Evolutionary conservation across 139 green algal species (phyloP), one percentile per base, ranked within the genome.

Genomic region (Chlamydomonas incerta): DNA sequence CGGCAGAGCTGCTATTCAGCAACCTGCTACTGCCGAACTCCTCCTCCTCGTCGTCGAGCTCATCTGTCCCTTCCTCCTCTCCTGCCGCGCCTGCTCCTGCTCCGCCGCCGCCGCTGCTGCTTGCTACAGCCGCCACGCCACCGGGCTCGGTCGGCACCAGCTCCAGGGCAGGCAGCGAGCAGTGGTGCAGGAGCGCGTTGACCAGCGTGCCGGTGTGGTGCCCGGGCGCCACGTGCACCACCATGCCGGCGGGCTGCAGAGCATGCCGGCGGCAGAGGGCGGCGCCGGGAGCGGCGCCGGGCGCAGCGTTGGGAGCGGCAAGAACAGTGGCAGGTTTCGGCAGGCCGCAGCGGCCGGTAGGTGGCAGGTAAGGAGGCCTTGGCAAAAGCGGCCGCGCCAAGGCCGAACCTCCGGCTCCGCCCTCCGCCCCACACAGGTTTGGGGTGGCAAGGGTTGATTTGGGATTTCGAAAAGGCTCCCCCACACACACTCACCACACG

Each of bases 151-250:
- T 21, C 23, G 18, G 55, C 52, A 46, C 74, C n/a, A 84, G 77
- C 29, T 82, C 52, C 70, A 68, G 33, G 10, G 84, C 73, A 58
- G 95, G 95, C 80, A 97, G 88, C 0, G 87, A 81, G 87, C 93
- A 99, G 91, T 98, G 97, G 77, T 97, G 90, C 69, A 99, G 93
- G 72, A 99, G 84, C 0, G 96, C 98, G 88, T 99, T 99, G n/a
- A 99, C 98, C 9, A 99, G 94, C 8, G 98, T 99, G 72, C 96
- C 96, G 23, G 60, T 91, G 72, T 87, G 83, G 89, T 98, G 91
- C 8, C 96, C 96, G 0, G 94, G 90, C 1, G 91, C 90, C 5
- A 95, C 92, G 88, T 99, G 97, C 31, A 98, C 92, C 46, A 99
- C 97, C 95, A 99, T 97, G 60, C 95, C 96, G 1, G 92, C 69